A percentile compares a stretch with the other conserved stretches of the same genome.
Evolutionary conservation across 495 filamentous ascomycete genomes (phyloP).

Genomic region (Aspergillus ostianus): DNA sequence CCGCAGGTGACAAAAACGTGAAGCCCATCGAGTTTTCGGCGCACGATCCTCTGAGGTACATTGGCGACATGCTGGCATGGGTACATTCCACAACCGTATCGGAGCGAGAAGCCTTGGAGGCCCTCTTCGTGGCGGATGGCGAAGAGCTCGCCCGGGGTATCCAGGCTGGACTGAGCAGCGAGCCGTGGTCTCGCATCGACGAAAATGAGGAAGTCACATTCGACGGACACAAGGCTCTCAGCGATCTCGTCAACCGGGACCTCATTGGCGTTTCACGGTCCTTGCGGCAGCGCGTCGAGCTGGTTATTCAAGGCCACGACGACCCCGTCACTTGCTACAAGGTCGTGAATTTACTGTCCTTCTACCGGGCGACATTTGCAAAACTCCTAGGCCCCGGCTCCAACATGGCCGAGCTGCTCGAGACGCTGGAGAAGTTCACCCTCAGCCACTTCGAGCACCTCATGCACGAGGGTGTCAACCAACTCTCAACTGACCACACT

Average conservation of each 20-base stretch:
- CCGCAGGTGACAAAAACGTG: conserved; percentile 49
- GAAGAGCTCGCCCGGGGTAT: conserved; percentile 86
- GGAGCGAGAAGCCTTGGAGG: conserved; percentile 88
- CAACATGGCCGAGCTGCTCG: conserved; percentile 65
- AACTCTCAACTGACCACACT: conserved; percentile 67
- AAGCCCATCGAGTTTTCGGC: conserved; percentile 95
- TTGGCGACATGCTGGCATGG: conserved; percentile 98
- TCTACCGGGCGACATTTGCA: conserved; percentile 83
- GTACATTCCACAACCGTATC: conserved; percentile 90
- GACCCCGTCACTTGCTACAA: conserved; percentile 86
- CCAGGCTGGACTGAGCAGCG: conserved; percentile 78
- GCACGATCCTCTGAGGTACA: conserved; percentile 88
- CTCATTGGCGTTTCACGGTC: conserved; percentile 74
- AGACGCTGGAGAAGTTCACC: conserved; percentile 69
- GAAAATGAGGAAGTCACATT: conserved; percentile 65
- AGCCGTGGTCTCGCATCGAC: conserved; percentile 71
- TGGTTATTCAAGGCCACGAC: conserved; percentile 89
- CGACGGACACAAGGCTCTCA: conserved; percentile 79
- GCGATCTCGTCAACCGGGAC: conserved; percentile 84
- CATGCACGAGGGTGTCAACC: conserved; percentile 73
- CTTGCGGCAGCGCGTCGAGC: conserved; percentile 79
- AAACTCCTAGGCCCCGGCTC: conserved; percentile 72
- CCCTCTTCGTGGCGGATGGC: conserved; percentile 87
- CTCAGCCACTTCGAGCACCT: conserved; percentile 77
- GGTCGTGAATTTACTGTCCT: conserved; percentile 80